Conservation (phyloP, 805 yeast genomes). For the Yamadazyma endophytica region DNA sequence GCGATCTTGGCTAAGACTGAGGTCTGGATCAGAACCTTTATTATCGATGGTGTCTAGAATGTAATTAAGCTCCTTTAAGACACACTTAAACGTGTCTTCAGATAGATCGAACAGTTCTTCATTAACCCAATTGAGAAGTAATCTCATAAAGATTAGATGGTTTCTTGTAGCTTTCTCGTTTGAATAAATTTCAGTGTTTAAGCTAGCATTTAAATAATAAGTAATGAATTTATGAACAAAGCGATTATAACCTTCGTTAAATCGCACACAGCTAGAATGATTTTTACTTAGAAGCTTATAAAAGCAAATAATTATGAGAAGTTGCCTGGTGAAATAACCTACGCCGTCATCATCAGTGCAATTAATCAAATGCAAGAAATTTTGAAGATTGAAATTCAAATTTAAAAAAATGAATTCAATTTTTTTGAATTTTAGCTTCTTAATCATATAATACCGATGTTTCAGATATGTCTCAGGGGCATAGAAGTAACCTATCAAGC, state of each 20-base stretch:
- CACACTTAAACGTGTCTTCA: slow-evolving; percentile 8
- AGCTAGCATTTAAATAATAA: no score
- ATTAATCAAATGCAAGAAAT: slow-evolving; percentile 8
- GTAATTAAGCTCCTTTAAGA: slow-evolving; percentile 14
- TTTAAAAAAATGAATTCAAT: slow-evolving; percentile 21
- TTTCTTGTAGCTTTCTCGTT: no score
- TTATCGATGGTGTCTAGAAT: slow-evolving; percentile 6
- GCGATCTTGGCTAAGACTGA: slow-evolving; percentile 4
- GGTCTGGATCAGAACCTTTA: neutral
- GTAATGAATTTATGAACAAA: no score
- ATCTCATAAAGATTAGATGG: slow-evolving; percentile 30
- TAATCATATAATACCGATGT: slow-evolving; percentile 16
- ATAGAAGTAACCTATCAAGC: slow-evolving; percentile 41
- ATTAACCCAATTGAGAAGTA: slow-evolving; percentile 56
- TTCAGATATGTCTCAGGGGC: slow-evolving; percentile 29
- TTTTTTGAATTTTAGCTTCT: slow-evolving; percentile 18
- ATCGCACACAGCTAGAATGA: slow-evolving; percentile 1
- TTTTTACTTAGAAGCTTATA: slow-evolving; percentile 9
- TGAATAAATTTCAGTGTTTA: no score
- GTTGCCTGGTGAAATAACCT: slow-evolving; percentile 18
- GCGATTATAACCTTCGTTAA: no score
- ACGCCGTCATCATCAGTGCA: slow-evolving; percentile 8
- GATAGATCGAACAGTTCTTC: slow-evolving; percentile 33
- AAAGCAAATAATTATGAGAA: slow-evolving; percentile 21
- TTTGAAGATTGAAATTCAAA: slow-evolving; percentile 10